Conservation (phyloP, 2,329 filamentous ascomycete species). For the Furcasterigmium sp. region DNA sequence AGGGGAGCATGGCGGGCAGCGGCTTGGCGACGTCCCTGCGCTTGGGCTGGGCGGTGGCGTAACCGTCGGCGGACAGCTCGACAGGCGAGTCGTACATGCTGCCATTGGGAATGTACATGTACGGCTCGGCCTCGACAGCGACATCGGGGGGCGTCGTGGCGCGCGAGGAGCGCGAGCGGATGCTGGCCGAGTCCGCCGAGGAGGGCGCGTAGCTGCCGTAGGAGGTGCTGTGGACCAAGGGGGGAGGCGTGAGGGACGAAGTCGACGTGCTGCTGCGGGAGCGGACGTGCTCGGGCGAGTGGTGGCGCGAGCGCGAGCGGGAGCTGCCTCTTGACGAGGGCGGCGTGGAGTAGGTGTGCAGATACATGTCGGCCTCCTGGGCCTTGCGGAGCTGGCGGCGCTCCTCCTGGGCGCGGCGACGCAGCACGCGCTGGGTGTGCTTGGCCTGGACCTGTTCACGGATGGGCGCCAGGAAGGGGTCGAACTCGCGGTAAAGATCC, state of each 20-base stretch:
- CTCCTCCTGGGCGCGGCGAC: constrained; percentile 36
- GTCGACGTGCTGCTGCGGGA: constrained; percentile 25
- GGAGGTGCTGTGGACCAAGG: constrained; percentile 37
- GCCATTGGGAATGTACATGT: constrained; percentile 30
- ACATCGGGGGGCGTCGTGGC: constrained; percentile 47
- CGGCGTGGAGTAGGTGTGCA: constrained; percentile 35
- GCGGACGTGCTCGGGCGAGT: constrained; percentile 34
- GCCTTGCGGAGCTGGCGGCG: constrained; percentile 16
- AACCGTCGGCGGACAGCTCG: constrained; percentile 35
- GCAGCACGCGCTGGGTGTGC: constrained; percentile 44
- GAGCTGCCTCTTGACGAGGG: constrained; percentile 39
- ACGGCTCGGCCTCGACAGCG: constrained; percentile 37
- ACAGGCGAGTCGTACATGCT: constrained; percentile 46
- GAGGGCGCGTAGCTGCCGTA: constrained; percentile 42
- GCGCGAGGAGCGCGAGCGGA: constrained; percentile 41
- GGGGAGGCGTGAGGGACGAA: constrained; percentile 35
- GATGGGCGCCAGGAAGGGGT: constrained; percentile 83
- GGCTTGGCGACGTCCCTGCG: constrained; percentile 17
- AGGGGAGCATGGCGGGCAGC: constrained; percentile 37
- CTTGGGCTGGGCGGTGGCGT: constrained; percentile 23
- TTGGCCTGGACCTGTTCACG: constrained; percentile 52
- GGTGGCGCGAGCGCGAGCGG: constrained; percentile 27
- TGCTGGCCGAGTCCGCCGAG: constrained; percentile 38
- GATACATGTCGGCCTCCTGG: constrained; percentile 27
- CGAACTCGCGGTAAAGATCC: constrained; percentile 82